Evolutionary conservation across 2,329 filamentous ascomycete species (phyloP), one percentile per base, ranked within the genome.

Genomic region (Aspergillus sp.): DNA sequence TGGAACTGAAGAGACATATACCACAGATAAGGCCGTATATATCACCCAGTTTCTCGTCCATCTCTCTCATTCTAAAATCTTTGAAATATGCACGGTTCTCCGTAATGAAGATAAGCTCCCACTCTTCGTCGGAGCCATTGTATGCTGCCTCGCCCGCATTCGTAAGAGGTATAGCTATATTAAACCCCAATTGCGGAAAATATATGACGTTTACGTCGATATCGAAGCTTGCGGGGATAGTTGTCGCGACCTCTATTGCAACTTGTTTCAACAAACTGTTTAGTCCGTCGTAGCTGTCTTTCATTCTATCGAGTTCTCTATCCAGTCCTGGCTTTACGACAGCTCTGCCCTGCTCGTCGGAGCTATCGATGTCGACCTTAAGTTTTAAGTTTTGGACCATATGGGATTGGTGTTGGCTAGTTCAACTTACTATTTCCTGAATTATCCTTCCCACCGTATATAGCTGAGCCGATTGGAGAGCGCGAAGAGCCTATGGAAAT

Each of bases 181-280:
- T 83, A 69, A 97, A 99, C 0, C 95, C 95, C 39, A 97, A 84
- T 67, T 96, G 92, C 0, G 93, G 93, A 61, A 96, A 89, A 71
- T 95, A 96, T 17, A 95, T 89, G 61, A 96, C 96, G 55, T 93
- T 93, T 35, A 89, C 72, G 12, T 80, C 77, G 21, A 80, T 75
- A 2, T 83, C 73, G 4, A 75, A 57, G 17, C 82, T 79, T 58
- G 83, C 79, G 1, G 92, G 88, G 19, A 95, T 78, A 1, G 81
- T 80, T 14, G 75, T 72, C 0, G 84, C 83, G 56, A 96, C 79
- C n/a, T 85, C 82, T 17, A 80, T 78, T 5, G 87, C 86, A 2
- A 91, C 85, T 53, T 86, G 75, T 2, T 84, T 86, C 14, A 99
- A 81, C 12, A 97, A 81, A 58, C 82, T 81, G 54, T 90, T 88